These are phyloP conservation scores for Dothistroma septosporum DNA, from an alignment of 2,329 filamentous ascomycete genomes.

Conservation along the genomic window DNA sequence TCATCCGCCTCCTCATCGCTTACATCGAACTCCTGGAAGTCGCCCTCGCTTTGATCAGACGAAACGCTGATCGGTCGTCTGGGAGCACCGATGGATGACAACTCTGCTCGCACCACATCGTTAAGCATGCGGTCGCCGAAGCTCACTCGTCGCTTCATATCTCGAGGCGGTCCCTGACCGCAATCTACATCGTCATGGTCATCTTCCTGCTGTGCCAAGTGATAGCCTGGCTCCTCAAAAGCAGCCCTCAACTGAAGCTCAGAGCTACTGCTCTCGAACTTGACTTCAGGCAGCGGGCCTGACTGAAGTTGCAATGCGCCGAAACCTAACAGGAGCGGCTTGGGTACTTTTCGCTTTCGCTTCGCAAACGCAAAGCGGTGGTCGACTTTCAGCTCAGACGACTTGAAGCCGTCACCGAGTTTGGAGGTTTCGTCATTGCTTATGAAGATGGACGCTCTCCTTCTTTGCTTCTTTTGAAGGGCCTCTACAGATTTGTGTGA, in stretches of 20 bases:
- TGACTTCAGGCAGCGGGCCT: constrained; percentile 29
- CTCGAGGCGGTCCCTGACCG: not conserved
- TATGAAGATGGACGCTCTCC: constrained; percentile 9
- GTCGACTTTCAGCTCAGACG: constrained; percentile 16
- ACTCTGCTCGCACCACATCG: constrained; percentile 20
- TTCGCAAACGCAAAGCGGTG: not conserved
- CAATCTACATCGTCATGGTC: not conserved
- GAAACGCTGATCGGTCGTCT: constrained; percentile 21
- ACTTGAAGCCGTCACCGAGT: constrained; percentile 24
- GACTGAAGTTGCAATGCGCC: constrained; percentile 16
- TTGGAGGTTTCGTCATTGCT: not conserved
- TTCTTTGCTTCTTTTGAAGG: constrained; percentile 14
- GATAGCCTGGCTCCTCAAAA: not conserved
- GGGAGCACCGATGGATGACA: constrained; percentile 29
- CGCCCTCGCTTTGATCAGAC: constrained; percentile 17
- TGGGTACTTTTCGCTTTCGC: constrained; percentile 3
- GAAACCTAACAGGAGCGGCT: constrained; percentile 12
- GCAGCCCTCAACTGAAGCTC: constrained; percentile 9
- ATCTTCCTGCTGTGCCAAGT: not conserved
- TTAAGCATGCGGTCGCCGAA: constrained; percentile 21
- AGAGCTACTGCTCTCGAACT: constrained; percentile 17
- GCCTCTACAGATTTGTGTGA: constrained; percentile 19
- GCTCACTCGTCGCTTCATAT: constrained; percentile 12
- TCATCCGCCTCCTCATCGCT: constrained; percentile 14
- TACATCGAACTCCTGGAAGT: constrained; percentile 17